These are phyloP conservation scores for Septoria linicola DNA, from an alignment of 2,329 filamentous ascomycete species.

Conservation along the genomic window DNA sequence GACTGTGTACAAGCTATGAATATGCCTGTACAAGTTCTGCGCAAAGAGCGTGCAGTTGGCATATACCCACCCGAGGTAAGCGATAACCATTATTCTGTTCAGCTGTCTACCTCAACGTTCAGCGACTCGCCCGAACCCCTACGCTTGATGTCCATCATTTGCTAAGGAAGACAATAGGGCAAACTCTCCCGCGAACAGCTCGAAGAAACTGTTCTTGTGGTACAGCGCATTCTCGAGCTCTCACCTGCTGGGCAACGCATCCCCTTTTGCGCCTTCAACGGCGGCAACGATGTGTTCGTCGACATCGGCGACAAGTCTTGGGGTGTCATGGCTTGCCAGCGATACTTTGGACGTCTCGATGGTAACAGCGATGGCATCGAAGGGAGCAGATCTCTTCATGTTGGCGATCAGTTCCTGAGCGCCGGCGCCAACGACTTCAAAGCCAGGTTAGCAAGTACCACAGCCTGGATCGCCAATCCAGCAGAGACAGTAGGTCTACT, in stretches of 20 bases:
- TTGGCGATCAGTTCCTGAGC: conserved; percentile 93
- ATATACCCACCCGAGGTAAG: conserved; percentile 52
- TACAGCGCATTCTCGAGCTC: conserved; percentile 88
- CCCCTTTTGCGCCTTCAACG: conserved; percentile 97
- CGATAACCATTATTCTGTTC: too few species aligned
- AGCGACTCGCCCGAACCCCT: too few species aligned
- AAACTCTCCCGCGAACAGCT: conserved; percentile 77
- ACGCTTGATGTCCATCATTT: not conserved
- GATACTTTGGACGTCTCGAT: conserved; percentile 76
- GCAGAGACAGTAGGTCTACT: conserved; percentile 84
- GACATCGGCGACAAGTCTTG: conserved; percentile 98
- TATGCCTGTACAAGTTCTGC: conserved; percentile 74
- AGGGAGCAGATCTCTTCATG: conserved; percentile 80
- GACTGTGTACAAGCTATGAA: conserved; percentile 79
- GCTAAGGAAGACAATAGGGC: conserved; percentile 10
- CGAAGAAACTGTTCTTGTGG: conserved; percentile 92
- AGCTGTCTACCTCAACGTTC: too few species aligned
- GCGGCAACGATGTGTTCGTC: conserved; percentile 95
- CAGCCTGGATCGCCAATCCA: conserved; percentile 94
- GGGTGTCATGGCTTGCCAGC: conserved; percentile 89
- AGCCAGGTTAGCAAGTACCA: conserved; percentile 85
- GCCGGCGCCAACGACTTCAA: conserved; percentile 98
- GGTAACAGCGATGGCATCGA: conserved; percentile 66
- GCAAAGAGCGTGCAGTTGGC: conserved; percentile 72
- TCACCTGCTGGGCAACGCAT: conserved; percentile 66